phyloP scores from a whole-genome alignment of 257 asterid genomes.

The Solanum piurae region DNA sequence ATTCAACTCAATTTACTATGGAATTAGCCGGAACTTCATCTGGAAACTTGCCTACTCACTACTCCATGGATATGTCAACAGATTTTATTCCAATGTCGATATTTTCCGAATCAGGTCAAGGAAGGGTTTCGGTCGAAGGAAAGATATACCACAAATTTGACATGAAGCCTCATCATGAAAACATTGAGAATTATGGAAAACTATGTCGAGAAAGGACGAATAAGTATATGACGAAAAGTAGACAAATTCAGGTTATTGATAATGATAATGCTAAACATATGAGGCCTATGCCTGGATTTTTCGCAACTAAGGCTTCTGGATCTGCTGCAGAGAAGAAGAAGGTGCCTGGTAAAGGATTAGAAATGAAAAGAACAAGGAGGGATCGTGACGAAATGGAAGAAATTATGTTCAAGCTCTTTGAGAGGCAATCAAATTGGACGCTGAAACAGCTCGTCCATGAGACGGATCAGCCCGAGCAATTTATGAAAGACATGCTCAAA shows the following conservation, averaged over 20 bases:
- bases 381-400: conserved; percentile 83
- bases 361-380: conserved; percentile 71
- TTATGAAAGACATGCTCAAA: conserved; percentile 84
- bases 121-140: conserved; percentile 54
- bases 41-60: conserved; percentile 48
- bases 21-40: conserved; percentile 56
- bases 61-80: conserved; percentile 84
- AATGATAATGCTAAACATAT: conserved; percentile 56
- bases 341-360: conserved; percentile 46
- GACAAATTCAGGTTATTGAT: conserved; percentile 68
- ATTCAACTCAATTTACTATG: conserved; percentile 83
- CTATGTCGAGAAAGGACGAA: conserved; percentile 72
- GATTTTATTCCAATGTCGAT: conserved; percentile 78
- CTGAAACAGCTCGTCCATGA: conserved; percentile 70
- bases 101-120: conserved; percentile 65
- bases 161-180: conserved; percentile 61
- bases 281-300: conserved; percentile 74
- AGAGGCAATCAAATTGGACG: conserved; percentile 88
- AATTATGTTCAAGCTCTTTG: conserved; percentile 90
- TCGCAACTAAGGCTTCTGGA: conserved; percentile 39
- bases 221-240: conserved; percentile 50
- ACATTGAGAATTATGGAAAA: conserved; percentile 54
- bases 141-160: conserved; percentile 75
- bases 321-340: conserved; percentile 50
- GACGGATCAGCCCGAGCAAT: conserved; percentile 98